These are phyloP conservation scores for Aspergillus sp. DNA, from an alignment of 2,329 filamentous ascomycete genomes.

Conservation along the genomic window DNA sequence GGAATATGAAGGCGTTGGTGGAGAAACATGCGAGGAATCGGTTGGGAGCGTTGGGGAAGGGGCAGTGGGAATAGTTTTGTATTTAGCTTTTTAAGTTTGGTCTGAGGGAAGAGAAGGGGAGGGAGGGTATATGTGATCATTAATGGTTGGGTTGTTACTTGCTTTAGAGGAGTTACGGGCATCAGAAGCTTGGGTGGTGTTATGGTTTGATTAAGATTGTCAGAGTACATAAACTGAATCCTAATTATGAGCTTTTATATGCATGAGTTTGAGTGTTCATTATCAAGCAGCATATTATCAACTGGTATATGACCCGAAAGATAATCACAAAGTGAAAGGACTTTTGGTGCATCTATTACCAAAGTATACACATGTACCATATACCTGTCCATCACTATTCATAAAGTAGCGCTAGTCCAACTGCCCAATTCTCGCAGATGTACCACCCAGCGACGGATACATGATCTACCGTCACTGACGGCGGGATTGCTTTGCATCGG, in stretches of 20 bases:
- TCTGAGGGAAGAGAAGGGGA: too few species aligned
- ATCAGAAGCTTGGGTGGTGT: not conserved
- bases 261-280: too few species aligned
- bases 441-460: not conserved
- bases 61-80: constrained; percentile 43
- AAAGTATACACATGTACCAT: not conserved
- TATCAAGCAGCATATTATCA: too few species aligned
- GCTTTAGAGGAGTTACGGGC: too few species aligned
- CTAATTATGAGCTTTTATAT: too few species aligned
- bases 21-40: constrained; percentile 43
- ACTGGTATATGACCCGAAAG: too few species aligned
- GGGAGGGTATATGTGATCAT: too few species aligned
- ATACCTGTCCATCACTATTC: not conserved
- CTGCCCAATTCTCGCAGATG: not conserved
- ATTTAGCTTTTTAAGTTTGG: too few species aligned
- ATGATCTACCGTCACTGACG: not conserved
- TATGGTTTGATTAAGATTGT: not conserved
- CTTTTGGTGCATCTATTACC: not conserved
- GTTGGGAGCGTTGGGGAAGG: constrained; percentile 39
- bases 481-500: not conserved
- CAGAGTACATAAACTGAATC: too few species aligned
- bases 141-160: too few species aligned
- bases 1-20: constrained; percentile 38
- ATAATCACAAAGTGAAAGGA: not conserved
- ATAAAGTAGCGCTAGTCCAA: not conserved